phyloP scores from a whole-genome alignment of 139 green algal species.

The Asterochloris erici region DNA sequence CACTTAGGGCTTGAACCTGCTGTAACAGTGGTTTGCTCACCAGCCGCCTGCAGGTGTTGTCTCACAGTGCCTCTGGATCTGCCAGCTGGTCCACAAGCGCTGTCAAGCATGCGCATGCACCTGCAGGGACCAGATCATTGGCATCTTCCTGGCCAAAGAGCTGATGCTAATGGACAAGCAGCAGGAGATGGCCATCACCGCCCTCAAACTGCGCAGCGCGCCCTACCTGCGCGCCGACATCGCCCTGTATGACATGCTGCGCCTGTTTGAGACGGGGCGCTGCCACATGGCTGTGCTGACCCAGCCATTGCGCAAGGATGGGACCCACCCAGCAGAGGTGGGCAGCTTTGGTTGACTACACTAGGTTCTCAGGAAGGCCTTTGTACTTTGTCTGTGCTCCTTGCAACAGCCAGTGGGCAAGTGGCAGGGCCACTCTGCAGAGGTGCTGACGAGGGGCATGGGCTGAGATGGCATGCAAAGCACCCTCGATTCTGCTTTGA shows the following conservation, averaged over 20 bases:
- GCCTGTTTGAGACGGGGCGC: conserved; percentile 86
- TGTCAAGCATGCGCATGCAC: too few species aligned
- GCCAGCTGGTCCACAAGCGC: too few species aligned
- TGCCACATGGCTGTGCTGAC: conserved; percentile 87
- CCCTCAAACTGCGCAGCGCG: conserved; percentile 40
- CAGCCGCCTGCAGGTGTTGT: not conserved
- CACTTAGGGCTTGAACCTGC: not conserved
- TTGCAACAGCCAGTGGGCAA: too few species aligned
- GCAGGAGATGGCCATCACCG: not conserved
- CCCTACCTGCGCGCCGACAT: conserved; percentile 45
- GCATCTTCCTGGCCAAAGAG: conserved; percentile 88
- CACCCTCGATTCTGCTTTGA: too few species aligned
- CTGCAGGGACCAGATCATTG: conserved; percentile 40
- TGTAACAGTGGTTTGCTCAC: not conserved
- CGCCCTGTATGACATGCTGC: conserved; percentile 86
- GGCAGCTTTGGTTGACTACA: too few species aligned
- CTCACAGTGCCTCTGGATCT: too few species aligned
- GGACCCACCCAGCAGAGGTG: too few species aligned
- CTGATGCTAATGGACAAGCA: conserved; percentile 50
- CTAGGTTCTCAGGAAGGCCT: too few species aligned
- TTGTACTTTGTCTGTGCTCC: too few species aligned
- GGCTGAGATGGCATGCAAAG: too few species aligned
- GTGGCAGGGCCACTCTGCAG: too few species aligned
- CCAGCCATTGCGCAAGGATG: conserved; percentile 17
- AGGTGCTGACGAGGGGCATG: too few species aligned